A percentile compares a stretch with the other conserved stretches of the same genome.
Conservation (phyloP, 768 basidiomycete species). For the Panellus pusillus region DNA sequence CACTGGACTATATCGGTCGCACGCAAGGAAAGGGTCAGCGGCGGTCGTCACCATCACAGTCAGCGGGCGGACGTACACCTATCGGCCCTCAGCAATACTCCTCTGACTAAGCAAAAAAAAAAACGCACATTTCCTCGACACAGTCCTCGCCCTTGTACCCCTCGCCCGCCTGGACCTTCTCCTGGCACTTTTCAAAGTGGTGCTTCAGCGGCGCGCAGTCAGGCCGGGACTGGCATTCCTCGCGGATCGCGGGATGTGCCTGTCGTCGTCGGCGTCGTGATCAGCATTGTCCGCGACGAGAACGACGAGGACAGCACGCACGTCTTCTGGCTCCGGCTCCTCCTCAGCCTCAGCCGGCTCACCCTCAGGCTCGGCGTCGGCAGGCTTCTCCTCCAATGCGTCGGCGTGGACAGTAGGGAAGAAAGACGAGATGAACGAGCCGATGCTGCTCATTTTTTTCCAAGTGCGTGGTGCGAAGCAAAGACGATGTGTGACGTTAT, state of each 20-base stretch:
- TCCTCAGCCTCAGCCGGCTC: neutral
- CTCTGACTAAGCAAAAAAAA: slow-evolving; percentile 13
- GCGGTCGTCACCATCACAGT: slow-evolving; percentile 12
- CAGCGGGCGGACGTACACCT: slow-evolving; percentile 33
- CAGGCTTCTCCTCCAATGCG: slow-evolving; percentile 5
- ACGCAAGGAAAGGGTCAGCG: slow-evolving; percentile 3
- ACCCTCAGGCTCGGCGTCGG: neutral
- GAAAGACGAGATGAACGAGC: slow-evolving; percentile 2
- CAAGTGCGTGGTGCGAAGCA: neutral
- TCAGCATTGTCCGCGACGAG: neutral
- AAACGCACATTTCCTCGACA: slow-evolving; percentile 81
- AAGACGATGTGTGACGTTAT: neutral
- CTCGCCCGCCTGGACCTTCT: slow-evolving; percentile 79
- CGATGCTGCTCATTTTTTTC: neutral
- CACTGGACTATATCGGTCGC: slow-evolving; percentile 57
- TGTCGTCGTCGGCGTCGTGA: slow-evolving; percentile 29
- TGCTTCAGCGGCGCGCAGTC: slow-evolving; percentile 70
- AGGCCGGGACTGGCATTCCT: slow-evolving; percentile 67
- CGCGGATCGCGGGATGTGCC: slow-evolving; percentile 69
- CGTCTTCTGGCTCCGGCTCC: slow-evolving; percentile 12
- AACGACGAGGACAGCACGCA: neutral
- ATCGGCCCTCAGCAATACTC: slow-evolving; percentile 10
- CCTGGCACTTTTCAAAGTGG: slow-evolving; percentile 90
- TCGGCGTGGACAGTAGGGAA: slow-evolving; percentile 4
- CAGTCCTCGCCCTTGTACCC: slow-evolving; percentile 92